Base-by-base conservation (phyloP, 2,329 filamentous ascomycete species). In the Metarhizium album region DNA sequence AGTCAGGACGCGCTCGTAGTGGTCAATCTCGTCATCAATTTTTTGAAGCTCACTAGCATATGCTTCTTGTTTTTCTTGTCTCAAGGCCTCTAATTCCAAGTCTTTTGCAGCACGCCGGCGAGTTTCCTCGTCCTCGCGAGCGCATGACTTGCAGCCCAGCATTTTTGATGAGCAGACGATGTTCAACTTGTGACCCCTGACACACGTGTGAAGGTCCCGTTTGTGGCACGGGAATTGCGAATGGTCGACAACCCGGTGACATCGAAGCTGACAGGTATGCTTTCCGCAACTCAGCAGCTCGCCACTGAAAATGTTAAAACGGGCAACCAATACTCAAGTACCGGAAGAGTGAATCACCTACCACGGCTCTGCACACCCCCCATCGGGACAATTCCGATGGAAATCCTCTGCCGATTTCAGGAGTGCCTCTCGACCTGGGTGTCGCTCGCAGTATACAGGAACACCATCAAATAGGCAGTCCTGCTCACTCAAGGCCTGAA, bases 331-430 rank as follows among this genome's bases (percentile, higher is more conserved):
- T 37, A 1, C 14, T 14, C 5, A 6, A 2, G 5, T 5, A 18
- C 14, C 16, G 5, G 13, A 14, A 16, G 5, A 14, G 35, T 6
- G 35, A 37, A 23, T 27, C 8, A 66, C 72, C 63, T 67, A 83
- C 80, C 86, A 90, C 20, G 70, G 71, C 46, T 79, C 70, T 0
- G 68, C 67, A 54, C 86, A 90, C 0, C 86, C 86, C 4, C 86
- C 86, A 59, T 90, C 83, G 0, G 85, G 85, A 38, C 78, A 84
- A 18, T 75, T 64, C 0, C 53, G 60, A 2, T 81, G 75, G 58
- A 90, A 90, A 42, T 87, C 79, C 0, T 73, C 61, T 0, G 75
- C 72, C 0, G 61, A 62, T 2, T 62, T 63, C 0, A 89, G 57
- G 0, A 80, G 35, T 0, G 71, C 67, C 0, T 54, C 70, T 18